Percentiles rank a stretch among this genome's conserved stretches.
Conservation (phyloP, 768 basidiomycete genomes). For the Myochromella boudieri region DNA sequence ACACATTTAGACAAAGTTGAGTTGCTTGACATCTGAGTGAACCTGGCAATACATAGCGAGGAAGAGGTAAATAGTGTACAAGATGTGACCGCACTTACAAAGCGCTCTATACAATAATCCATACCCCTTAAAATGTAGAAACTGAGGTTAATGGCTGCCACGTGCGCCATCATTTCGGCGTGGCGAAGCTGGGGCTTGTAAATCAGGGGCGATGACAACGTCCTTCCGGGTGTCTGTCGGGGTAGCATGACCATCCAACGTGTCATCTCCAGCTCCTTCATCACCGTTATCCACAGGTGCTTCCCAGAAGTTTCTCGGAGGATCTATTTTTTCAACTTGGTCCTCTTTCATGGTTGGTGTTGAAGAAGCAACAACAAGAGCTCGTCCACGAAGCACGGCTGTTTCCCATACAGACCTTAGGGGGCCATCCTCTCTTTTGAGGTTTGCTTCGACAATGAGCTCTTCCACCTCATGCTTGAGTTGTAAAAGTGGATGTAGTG, state of each 20-base stretch:
- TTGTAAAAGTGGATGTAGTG: slow-evolving; percentile 31
- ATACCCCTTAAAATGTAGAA: too few relatives aligned
- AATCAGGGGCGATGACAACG: too few relatives aligned
- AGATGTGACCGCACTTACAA: too few relatives aligned
- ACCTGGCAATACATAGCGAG: too few relatives aligned
- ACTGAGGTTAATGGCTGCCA: slow-evolving; percentile 3
- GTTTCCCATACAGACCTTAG: slow-evolving; percentile 53
- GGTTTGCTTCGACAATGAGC: slow-evolving; percentile 60
- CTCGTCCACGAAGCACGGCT: slow-evolving; percentile 30
- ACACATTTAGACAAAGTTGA: too few relatives aligned
- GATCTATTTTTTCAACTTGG: not conserved
- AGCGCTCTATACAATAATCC: too few relatives aligned
- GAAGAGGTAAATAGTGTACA: too few relatives aligned
- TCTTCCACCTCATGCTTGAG: slow-evolving; percentile 62
- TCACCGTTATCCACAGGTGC: not conserved
- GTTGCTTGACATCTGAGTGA: too few relatives aligned
- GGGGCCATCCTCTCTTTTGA: slow-evolving; percentile 63
- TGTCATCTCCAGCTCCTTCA: not conserved
- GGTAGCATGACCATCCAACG: too few relatives aligned
- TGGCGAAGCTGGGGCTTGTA: slow-evolving; percentile 1
- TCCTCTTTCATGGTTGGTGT: not conserved
- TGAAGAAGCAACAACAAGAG: not conserved
- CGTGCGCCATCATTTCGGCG: not conserved
- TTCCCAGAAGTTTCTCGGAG: slow-evolving; percentile 8
- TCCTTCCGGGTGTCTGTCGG: too few relatives aligned